phyloP scores from a whole-genome alignment of 2,329 filamentous ascomycete species.

The Mycocentrospora acerina region DNA sequence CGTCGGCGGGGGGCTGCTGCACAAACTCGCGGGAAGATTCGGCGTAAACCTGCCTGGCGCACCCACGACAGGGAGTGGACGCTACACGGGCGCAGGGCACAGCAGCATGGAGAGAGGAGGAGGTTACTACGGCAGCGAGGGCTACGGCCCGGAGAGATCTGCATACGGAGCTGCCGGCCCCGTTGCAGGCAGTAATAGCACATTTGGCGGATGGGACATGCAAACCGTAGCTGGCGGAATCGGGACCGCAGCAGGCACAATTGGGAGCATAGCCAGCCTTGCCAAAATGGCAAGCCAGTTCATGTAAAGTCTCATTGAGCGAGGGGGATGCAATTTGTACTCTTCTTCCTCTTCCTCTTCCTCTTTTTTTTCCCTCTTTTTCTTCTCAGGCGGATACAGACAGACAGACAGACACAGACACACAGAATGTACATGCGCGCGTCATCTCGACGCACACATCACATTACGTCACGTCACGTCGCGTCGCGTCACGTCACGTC shows the following conservation, averaged over 20 bases:
- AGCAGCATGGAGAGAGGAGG: slow-evolving; percentile 14
- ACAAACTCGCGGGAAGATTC: slow-evolving; percentile 74
- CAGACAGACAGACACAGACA: no score
- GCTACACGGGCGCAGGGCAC: slow-evolving; percentile 20
- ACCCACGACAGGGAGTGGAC: slow-evolving; percentile 24
- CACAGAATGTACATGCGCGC: no score
- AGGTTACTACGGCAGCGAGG: slow-evolving; percentile 50
- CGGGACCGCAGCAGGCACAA: slow-evolving; percentile 37
- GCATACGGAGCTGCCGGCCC: no score
- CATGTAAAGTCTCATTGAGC: slow-evolving; percentile 43
- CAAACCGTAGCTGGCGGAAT: slow-evolving; percentile 28
- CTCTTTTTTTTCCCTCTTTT: neutral
- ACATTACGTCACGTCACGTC: no score
- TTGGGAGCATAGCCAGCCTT: slow-evolving; percentile 50
- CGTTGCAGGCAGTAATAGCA: no score
- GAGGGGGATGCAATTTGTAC: no score
- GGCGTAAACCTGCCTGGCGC: slow-evolving; percentile 72
- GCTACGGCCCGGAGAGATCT: slow-evolving; percentile 42
- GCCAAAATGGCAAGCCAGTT: slow-evolving; percentile 51
- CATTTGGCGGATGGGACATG: slow-evolving; percentile 31
- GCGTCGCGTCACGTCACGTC: no score
- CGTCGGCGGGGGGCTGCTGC: slow-evolving; percentile 78
- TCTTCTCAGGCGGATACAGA: neutral
- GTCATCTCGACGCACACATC: no score
- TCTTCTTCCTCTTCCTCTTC: neutral